Percentiles rank a stretch among this genome's conserved stretches.
phyloP scores from a whole-genome alignment of 2,329 filamentous ascomycete genomes.

The Neonectria punicea region DNA sequence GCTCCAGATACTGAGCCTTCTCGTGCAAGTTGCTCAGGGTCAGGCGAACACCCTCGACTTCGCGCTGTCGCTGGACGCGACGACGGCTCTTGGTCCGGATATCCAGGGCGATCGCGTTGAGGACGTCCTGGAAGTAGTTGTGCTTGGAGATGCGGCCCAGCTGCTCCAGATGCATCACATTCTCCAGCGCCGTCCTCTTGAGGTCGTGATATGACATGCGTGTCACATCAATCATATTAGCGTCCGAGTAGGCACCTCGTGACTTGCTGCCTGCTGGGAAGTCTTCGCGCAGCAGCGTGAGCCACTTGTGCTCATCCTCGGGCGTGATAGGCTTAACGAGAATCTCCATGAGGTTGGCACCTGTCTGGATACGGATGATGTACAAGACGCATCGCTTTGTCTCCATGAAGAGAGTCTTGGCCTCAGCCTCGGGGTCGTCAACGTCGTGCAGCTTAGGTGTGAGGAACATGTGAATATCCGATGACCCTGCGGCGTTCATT shows the following conservation, averaged over 20 bases:
- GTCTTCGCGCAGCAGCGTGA: constrained; percentile 82
- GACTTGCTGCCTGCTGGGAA: constrained; percentile 73
- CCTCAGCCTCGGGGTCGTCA: constrained; percentile 91
- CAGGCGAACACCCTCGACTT: constrained; percentile 84
- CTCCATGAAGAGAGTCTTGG: constrained; percentile 96
- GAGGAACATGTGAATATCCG: constrained; percentile 90
- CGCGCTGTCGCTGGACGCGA: constrained; percentile 88
- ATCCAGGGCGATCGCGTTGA: constrained; percentile 95
- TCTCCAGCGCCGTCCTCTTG: constrained; percentile 92
- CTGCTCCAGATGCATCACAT: constrained; percentile 89
- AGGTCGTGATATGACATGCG: constrained; percentile 90
- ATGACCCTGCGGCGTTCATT: constrained; percentile 84
- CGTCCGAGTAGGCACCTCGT: constrained; percentile 88
- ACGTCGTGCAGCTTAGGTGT: constrained; percentile 90
- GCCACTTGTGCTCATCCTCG: constrained; percentile 93
- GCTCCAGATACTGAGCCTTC: constrained; percentile 92
- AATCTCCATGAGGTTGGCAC: constrained; percentile 92
- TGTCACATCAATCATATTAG: constrained; percentile 88
- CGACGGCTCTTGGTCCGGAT: constrained; percentile 97
- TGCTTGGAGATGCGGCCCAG: constrained; percentile 87
- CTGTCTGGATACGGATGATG: constrained; percentile 96
- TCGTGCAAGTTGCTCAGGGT: constrained; percentile 81
- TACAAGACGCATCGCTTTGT: constrained; percentile 97
- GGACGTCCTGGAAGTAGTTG: constrained; percentile 96
- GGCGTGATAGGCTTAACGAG: constrained; percentile 87